Conservation (phyloP, 176 grass and related monocot species). For the Melocanna baccifera region DNA sequence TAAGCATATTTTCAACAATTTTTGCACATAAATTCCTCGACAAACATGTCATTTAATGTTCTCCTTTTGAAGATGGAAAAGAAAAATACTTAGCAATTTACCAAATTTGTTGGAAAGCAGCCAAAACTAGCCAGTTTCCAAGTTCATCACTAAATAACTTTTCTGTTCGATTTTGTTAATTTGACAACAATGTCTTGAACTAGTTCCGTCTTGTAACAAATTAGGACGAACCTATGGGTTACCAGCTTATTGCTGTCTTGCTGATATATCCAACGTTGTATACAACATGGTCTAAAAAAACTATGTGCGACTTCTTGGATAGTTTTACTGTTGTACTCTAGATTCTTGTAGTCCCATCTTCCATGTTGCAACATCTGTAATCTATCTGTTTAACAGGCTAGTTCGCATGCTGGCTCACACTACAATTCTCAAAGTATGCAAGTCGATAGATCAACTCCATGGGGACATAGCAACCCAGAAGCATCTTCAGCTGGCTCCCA, state of each 20-base stretch:
- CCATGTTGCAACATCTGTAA: conserved; percentile 1
- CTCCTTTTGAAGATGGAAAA: background rate
- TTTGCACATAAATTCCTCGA: background rate
- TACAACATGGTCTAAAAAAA: background rate
- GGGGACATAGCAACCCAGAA: conserved; percentile 56
- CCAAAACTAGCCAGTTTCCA: background rate
- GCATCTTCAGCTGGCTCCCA: conserved; percentile 33
- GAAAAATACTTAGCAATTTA: background rate
- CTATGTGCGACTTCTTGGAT: background rate
- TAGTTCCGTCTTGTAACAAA: background rate
- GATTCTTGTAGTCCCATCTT: background rate
- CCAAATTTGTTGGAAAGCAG: background rate
- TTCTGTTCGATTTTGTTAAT: background rate
- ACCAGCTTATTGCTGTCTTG: background rate
- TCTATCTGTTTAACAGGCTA: conserved; percentile 42
- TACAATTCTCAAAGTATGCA: conserved; percentile 70
- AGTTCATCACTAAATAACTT: background rate
- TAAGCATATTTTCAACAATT: background rate
- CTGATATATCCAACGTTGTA: background rate
- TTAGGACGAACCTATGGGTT: background rate
- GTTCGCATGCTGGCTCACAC: conserved; percentile 46
- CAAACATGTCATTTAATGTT: background rate
- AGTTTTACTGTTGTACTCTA: background rate
- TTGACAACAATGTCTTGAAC: background rate
- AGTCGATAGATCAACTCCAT: conserved; percentile 63